Percentiles rank a stretch among this genome's conserved stretches.
Conservation (phyloP, 2,329 filamentous ascomycete genomes). For the Neopestalotiopsis rosae region DNA sequence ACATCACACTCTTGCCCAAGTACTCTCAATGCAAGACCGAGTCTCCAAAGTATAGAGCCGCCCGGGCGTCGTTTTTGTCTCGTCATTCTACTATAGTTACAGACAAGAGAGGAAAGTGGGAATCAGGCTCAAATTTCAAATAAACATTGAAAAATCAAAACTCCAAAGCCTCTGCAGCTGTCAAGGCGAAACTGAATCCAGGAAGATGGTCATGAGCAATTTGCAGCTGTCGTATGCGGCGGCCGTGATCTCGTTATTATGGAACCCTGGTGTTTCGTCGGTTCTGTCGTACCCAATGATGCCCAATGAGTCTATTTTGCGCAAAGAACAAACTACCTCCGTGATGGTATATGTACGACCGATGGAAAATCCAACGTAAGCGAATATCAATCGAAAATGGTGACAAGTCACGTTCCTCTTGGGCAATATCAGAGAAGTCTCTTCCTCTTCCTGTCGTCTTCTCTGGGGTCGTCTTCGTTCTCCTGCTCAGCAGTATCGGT, state of each 20-base stretch:
- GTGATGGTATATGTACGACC: slow-evolving; percentile 7
- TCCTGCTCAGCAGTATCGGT: slow-evolving; percentile 61
- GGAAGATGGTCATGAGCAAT: neutral
- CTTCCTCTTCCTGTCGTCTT: slow-evolving; percentile 67
- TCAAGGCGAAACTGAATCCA: neutral
- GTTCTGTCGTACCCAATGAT: slow-evolving; percentile 6
- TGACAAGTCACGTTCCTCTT: neutral
- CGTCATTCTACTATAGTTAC: slow-evolving; percentile 1
- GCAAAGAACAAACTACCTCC: slow-evolving; percentile 3
- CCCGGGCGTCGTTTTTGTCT: neutral
- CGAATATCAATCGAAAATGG: neutral
- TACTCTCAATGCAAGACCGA: neutral
- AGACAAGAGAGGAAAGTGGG: neutral
- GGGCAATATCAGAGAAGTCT: slow-evolving; percentile 51
- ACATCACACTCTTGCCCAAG: neutral
- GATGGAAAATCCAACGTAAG: neutral
- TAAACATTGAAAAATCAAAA: neutral
- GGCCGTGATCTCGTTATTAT: slow-evolving; percentile 5
- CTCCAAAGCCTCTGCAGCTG: neutral
- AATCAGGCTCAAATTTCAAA: neutral
- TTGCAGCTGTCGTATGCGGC: neutral
- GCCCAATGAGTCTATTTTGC: neutral
- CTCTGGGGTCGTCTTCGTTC: slow-evolving; percentile 60
- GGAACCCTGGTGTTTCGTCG: neutral
- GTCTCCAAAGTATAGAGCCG: neutral